Conservation (phyloP, 2,329 filamentous ascomycete species). For the Alternaria tenuissima region DNA sequence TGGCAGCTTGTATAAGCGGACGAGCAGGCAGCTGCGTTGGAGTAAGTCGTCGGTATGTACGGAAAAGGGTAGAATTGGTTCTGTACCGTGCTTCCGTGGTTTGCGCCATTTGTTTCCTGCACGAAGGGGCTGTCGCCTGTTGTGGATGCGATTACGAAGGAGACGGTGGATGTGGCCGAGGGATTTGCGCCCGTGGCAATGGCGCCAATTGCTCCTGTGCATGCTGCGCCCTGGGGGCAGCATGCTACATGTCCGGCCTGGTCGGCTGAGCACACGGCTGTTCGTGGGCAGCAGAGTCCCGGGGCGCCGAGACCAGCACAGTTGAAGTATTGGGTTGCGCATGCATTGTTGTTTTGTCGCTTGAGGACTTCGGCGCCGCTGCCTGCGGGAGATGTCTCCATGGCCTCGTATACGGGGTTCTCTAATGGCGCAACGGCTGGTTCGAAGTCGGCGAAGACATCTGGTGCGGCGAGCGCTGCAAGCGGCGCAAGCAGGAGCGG, state of each 20-base stretch:
- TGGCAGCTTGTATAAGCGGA: conserved; percentile 63
- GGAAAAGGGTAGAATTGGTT: conserved; percentile 62
- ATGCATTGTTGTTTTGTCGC: conserved; percentile 53
- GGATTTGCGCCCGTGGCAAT: conserved; percentile 22
- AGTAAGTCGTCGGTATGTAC: conserved; percentile 62
- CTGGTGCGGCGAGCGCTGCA: conserved; percentile 39
- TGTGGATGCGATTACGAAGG: conserved; percentile 30
- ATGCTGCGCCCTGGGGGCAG: conserved; percentile 65
- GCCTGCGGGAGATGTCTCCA: conserved; percentile 32
- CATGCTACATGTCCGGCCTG: conserved; percentile 66
- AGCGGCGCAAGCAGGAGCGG: conserved; percentile 41
- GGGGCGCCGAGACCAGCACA: conserved; percentile 63
- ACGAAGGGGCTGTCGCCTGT: conserved; percentile 33
- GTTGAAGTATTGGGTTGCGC: conserved; percentile 61
- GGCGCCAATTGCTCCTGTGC: conserved; percentile 57
- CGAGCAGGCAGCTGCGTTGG: conserved; percentile 60
- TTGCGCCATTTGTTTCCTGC: conserved; percentile 29
- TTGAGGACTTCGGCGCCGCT: conserved; percentile 38
- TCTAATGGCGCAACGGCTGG: conserved; percentile 34
- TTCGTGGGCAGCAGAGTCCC: conserved; percentile 63
- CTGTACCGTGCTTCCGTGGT: conserved; percentile 51
- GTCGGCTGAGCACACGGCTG: conserved; percentile 65
- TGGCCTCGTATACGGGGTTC: conserved; percentile 33
- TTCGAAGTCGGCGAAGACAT: conserved; percentile 43
- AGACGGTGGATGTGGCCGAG: conserved; percentile 27